Base-by-base conservation (phyloP, 805 yeast genomes). In the Starmerella floris region DNA sequence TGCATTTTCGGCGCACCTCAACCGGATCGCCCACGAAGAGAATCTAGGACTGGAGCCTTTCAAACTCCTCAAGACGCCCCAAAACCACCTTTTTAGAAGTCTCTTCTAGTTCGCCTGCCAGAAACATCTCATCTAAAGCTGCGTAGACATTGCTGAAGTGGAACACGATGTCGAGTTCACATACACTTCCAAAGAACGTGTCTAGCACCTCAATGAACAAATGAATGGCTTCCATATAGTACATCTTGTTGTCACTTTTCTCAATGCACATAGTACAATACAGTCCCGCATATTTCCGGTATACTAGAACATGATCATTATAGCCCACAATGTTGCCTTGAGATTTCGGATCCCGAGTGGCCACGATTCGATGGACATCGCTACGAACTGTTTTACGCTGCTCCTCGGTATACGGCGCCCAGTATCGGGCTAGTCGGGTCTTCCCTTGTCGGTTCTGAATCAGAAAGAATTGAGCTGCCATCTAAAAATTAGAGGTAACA, bases 371-470 rank as follows among this genome's bases (percentile, higher is more conserved):
- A 62, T 87, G 95, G 11, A 84, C 77, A 34, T 81, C 83, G 20
- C 67, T 65, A 23, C 75, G 73, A 30, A 72, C 52, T 38, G 60
- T 64, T 41, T 64, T 54, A 49, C 74, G 71, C 45, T 73, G 76
- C 3, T 58, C 53, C 34, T 72, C 70, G 4, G 64, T 43, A 44
- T 62, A 64, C 8, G 68, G 63, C 8, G 58, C 57, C 57, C 71
- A 88, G 87, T 93, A 87, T 59, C 84, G 80, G 6, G 83, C 78
- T 15, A 88, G 64, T 46, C 98, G 72, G 20, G 88, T 75, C 51
- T 82, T 82, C n/a, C 98, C 97, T 63, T 88, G 96, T 45, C 95
- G 72, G 59, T 88, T 88, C 59, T 88, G 77, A 35, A 88, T 79
- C 33, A 87, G 62, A 32, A 88, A 68, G 63, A 74, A 88, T 51